A percentile compares a stretch with the other conserved stretches of the same genome.
Conservation (phyloP, 2,329 filamentous ascomycete species). For the Neofusicoccum cordaticola region DNA sequence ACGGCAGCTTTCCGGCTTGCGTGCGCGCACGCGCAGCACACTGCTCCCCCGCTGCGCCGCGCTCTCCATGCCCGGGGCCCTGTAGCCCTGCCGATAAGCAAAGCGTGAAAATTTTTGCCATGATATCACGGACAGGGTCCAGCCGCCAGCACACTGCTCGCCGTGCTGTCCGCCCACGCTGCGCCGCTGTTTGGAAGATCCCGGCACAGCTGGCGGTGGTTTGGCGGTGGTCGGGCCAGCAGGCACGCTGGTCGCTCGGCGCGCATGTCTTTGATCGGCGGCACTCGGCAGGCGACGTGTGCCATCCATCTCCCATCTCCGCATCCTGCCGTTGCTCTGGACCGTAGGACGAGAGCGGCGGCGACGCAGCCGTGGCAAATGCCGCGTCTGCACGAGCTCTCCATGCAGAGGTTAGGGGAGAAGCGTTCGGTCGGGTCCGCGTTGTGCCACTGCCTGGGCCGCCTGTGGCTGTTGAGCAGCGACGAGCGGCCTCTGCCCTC, state of each 20-base stretch:
- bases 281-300: neutral
- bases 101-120: neutral
- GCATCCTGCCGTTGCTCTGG: neutral
- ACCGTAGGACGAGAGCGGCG: neutral
- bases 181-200: neutral
- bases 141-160: neutral
- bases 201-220: no score
- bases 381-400: neutral
- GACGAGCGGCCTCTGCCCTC: neutral
- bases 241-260: neutral
- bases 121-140: neutral
- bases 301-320: neutral
- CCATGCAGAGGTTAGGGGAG: neutral
- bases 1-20: neutral
- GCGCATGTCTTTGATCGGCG: conserved; percentile 4
- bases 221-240: neutral
- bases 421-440: neutral
- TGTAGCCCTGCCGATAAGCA: neutral
- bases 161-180: neutral
- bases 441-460: neutral
- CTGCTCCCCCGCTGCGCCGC: neutral
- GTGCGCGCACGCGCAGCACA: neutral
- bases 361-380: neutral
- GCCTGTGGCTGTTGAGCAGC: neutral
- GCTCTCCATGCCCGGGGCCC: neutral